Evolutionary conservation across 306 rosid species (phyloP), one percentile per base, ranked within the genome.

Genomic region (Ammopiptanthus mongolicus): DNA sequence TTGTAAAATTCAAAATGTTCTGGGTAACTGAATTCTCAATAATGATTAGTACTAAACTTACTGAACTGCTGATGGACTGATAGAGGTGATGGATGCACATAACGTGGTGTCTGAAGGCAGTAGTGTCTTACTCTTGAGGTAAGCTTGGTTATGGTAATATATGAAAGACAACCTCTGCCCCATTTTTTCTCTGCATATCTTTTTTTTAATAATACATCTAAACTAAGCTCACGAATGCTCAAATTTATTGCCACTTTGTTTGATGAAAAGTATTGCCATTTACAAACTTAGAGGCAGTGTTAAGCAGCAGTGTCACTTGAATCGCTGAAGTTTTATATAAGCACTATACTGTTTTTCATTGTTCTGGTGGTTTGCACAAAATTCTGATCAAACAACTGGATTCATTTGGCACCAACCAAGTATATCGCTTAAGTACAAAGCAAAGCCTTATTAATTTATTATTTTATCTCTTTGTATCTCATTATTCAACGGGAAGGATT

Each of bases 351-450:
- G n/a, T 4, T n/a, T 56, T 29, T 36, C 2, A 19, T 37, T 12
- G 8, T 12, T 42, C 28, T 42, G 9, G 50, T n/a, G 25, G 10
- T 15, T 17, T 19, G 3, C 39, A 44, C 8, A 41, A 59, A 59
- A 42, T 9, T 39, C 23, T 25, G 63, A 52, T 37, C 65, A 55
- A 37, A 18, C 46, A 17, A 73, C 70, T 83, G 69, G 52, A 60
- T 72, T 58, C 60, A 63, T 56, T 65, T 62, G 52, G 52, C 44
- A 70, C 11, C 57, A 70, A 75, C 74, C 34, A 19, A 8, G 44
- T 65, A 23, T 28, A 59, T 58, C 15, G 55, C 77, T 71, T 80
- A 11, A 65, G 47, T 11, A 41, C 63, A 18, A 62, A 76, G 84
- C 71, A 34, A 65, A 12, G 5, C 66, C 28, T 52, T 70, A 5